phyloP scores from a whole-genome alignment of 352 stramenopile genomes.

The Globisporangium spinosum region DNA sequence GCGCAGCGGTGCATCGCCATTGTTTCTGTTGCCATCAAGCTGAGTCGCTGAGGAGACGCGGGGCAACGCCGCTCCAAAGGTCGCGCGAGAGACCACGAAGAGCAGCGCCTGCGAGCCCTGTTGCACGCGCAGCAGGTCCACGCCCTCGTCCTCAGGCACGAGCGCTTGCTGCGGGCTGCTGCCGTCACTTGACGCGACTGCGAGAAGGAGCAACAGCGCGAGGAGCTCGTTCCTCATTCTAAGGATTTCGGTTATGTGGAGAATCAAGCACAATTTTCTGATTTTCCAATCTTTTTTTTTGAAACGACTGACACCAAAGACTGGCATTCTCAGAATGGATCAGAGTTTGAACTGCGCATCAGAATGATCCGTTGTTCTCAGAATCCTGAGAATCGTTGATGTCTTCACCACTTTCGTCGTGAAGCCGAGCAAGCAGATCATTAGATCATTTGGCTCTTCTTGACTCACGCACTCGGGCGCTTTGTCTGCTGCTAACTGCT shows the following conservation, averaged over 20 bases:
- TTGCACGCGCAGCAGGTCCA: slow-evolving; percentile 30
- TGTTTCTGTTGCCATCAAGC: slow-evolving; percentile 8
- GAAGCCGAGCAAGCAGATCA: background rate
- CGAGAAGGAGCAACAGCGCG: slow-evolving; percentile 1
- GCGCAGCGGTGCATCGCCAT: background rate
- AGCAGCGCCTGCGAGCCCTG: slow-evolving; percentile 17
- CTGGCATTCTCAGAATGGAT: no score
- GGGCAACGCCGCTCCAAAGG: slow-evolving; percentile 28
- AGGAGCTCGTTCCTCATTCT: no score
- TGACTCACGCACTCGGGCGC: no score
- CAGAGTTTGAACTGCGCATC: no score
- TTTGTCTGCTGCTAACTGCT: background rate
- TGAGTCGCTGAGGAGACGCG: slow-evolving; percentile 19
- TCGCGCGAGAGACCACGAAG: slow-evolving; percentile 25
- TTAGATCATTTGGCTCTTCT: background rate
- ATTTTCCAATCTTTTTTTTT: background rate
- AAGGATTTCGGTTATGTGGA: background rate
- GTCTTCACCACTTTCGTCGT: background rate
- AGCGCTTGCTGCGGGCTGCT: background rate
- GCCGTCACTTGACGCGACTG: background rate
- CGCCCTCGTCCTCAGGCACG: background rate
- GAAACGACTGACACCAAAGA: background rate
- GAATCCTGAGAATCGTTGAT: no score
- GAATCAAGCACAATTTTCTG: background rate
- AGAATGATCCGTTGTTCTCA: no score